Percentiles rank a stretch among this genome's conserved stretches.
These are phyloP conservation scores for Trypanosoma conorhini DNA, from an alignment of 208 protist species.

Conservation along the genomic window DNA sequence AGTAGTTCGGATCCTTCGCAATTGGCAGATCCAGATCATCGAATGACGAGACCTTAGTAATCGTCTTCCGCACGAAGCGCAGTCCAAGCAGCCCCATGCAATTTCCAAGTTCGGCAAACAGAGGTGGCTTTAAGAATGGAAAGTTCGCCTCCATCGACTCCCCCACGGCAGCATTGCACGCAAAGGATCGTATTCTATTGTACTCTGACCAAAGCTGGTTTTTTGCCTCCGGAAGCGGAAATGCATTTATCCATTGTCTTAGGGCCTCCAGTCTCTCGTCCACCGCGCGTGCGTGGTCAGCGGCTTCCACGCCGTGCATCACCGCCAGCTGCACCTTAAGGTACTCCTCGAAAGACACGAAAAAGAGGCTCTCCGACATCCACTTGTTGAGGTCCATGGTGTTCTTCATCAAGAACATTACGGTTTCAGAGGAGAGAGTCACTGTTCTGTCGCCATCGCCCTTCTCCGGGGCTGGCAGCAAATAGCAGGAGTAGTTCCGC, in stretches of 20 bases:
- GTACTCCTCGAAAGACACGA: conserved; percentile 33
- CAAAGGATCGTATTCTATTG: conserved; percentile 6
- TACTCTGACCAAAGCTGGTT: not conserved
- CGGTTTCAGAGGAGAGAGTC: conserved; percentile 43
- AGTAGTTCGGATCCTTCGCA: conserved; percentile 16
- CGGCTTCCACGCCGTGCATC: not conserved
- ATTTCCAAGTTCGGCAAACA: conserved; percentile 22
- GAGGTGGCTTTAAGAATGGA: conserved; percentile 27
- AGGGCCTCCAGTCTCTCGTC: not conserved
- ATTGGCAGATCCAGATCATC: not conserved
- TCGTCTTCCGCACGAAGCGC: not conserved
- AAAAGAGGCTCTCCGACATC: conserved; percentile 51
- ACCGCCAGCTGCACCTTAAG: conserved; percentile 17
- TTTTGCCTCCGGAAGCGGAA: not conserved
- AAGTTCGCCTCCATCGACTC: conserved; percentile 1
- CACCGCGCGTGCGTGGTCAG: not conserved
- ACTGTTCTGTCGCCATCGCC: conserved; percentile 20
- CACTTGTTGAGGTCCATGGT: conserved; percentile 66
- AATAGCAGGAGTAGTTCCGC: conserved; percentile 50
- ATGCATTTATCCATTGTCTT: conserved; percentile 7
- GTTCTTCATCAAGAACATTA: conserved; percentile 60
- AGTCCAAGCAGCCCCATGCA: conserved; percentile 28
- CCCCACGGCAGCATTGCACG: not conserved
- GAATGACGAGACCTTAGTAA: conserved; percentile 5
- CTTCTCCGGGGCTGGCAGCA: conserved; percentile 43